Conservation (phyloP, 192 early-diverging fungal species). For the Geranomyces variabilis region DNA sequence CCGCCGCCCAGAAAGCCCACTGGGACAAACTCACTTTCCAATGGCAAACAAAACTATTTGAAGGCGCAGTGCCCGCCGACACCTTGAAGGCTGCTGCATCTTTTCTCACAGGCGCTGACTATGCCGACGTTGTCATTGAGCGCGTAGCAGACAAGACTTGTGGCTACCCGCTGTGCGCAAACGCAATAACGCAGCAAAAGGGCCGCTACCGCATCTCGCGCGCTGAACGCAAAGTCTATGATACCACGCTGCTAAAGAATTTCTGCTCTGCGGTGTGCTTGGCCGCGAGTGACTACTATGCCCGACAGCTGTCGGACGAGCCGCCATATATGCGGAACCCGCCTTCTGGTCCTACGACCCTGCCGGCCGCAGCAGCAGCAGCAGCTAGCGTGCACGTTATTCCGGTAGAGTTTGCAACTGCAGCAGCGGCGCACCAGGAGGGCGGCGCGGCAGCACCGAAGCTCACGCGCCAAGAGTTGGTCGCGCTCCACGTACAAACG, state of each 20-base stretch:
- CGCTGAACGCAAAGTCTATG: constrained; percentile 74
- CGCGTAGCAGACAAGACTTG: constrained; percentile 69
- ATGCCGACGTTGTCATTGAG: constrained; percentile 74
- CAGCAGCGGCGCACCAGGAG: too few relatives aligned
- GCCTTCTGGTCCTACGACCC: background rate
- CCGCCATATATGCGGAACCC: constrained; percentile 63
- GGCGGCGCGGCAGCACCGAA: too few relatives aligned
- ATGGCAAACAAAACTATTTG: constrained; percentile 53
- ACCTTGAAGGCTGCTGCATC: constrained; percentile 38
- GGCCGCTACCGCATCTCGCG: constrained; percentile 74
- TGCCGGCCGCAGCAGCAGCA: background rate
- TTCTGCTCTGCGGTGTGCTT: constrained; percentile 77
- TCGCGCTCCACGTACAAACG: background rate
- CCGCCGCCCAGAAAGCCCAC: constrained; percentile 20
- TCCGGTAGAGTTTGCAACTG: background rate
- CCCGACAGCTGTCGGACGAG: constrained; percentile 72
- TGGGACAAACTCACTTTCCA: constrained; percentile 48
- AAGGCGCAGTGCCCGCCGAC: constrained; percentile 41
- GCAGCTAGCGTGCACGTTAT: background rate
- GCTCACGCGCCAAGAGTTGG: background rate
- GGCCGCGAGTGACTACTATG: constrained; percentile 71
- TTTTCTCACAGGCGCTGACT: constrained; percentile 69
- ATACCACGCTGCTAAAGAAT: constrained; percentile 64
- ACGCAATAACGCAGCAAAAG: constrained; percentile 43
- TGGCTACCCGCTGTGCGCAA: constrained; percentile 82